Percentiles rank a stretch among this genome's conserved stretches.
These are phyloP conservation scores for Nicotiana knightiana DNA, from an alignment of 257 asterid genomes.

Conservation along the genomic window DNA sequence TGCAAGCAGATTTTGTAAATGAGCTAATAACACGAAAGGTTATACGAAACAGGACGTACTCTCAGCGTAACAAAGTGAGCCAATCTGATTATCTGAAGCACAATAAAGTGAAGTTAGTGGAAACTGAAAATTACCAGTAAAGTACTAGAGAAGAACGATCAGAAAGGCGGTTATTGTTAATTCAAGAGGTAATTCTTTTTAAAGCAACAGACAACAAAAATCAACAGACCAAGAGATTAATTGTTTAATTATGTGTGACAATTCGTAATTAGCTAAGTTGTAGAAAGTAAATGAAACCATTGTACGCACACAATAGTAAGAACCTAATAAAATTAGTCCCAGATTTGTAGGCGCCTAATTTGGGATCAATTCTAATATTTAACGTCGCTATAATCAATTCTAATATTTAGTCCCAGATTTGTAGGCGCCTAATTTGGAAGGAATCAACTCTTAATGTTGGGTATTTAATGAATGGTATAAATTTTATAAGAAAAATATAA, in stretches of 20 bases:
- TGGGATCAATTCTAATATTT: too few species aligned
- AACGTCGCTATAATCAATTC: too few species aligned
- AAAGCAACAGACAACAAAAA: background rate
- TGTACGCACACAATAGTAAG: background rate
- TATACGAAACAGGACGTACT: background rate
- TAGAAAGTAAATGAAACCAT: background rate
- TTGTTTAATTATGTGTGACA: background rate
- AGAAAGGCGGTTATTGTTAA: background rate
- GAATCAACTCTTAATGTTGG: too few species aligned
- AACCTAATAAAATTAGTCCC: background rate
- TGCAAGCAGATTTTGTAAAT: background rate
- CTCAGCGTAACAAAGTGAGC: background rate
- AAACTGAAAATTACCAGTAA: background rate
- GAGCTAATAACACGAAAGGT: conserved; percentile 1
- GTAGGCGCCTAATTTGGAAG: too few species aligned
- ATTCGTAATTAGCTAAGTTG: background rate
- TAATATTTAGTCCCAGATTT: too few species aligned
- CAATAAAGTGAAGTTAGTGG: conserved; percentile 5
- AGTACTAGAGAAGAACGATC: background rate
- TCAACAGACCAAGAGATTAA: background rate
- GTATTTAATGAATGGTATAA: too few species aligned
- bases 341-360: too few species aligned
- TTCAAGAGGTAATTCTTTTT: background rate
- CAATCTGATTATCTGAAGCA: background rate
- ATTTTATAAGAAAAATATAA: too few species aligned